Evolutionary conservation across 2,329 filamentous ascomycete genomes (phyloP), one percentile per base, ranked within the genome.

Genomic region (Penicillium sclerotigenum): DNA sequence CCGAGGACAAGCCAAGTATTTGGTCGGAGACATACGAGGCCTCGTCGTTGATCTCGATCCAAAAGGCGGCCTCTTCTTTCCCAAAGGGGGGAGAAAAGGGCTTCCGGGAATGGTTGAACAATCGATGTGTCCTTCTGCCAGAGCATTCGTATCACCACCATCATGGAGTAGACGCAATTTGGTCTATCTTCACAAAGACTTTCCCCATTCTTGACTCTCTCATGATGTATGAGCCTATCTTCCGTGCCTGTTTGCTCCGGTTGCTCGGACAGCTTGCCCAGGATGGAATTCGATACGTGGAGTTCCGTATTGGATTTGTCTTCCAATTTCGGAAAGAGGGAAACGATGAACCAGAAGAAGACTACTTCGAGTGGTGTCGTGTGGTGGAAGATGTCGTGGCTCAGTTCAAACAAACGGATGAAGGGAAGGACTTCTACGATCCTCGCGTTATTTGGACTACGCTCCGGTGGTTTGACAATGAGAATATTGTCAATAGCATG

Each of bases 151-250:
- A 92, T 43, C 82, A 87, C 61, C 90, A 96, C 68, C 88, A 94
- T 66, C 87, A 92, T 65, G 91, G 92, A 3, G 81, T 91, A 16
- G 87, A 94, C 70, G 87, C 87, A 50, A 87, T 96, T 52, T 97
- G 92, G 91, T 77, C 80, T 24, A 92, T 94, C 68, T 96, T 97
- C 74, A 78, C 76, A 47, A 84, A 82, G 42, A 88, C 87, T 59
- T 96, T 97, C 73, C 75, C 81, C 3, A 83, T 93, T 4, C 80
- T 93, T 42, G 83, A 84, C 38, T 87, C 85, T 16, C 83, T 96
- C 49, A 81, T 96, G 47, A 89, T 88, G 74, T 96, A 97, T 74
- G 93, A 97, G 74, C 92, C 92, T 14, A 90, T 97, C 60, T 93
- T 90, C 75, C 85, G 91, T 24, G 79, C 80, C 18, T 95, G 91